phyloP scores from a whole-genome alignment of 208 protist species.

The Leishmania tarentolae region DNA sequence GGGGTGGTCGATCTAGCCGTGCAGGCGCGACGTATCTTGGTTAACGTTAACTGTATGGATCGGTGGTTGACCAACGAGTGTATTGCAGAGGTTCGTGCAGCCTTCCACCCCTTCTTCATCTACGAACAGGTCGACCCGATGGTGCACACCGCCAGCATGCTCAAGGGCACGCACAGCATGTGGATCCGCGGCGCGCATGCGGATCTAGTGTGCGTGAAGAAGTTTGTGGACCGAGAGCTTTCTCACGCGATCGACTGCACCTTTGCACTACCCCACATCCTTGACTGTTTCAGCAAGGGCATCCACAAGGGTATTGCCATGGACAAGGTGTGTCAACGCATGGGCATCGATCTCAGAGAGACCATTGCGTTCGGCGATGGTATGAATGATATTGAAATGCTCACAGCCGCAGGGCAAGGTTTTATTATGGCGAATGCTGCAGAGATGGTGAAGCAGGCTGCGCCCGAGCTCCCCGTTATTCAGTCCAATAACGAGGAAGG shows the following conservation, averaged over 20 bases:
- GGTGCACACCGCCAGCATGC: slow-evolving; percentile 33
- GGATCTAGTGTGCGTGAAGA: slow-evolving; percentile 33
- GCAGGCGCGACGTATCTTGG: slow-evolving; percentile 28
- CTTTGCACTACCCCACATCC: slow-evolving; percentile 41
- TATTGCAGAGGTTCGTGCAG: slow-evolving; percentile 27
- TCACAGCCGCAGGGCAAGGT: slow-evolving; percentile 40
- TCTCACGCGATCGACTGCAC: slow-evolving; percentile 20
- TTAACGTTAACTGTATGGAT: slow-evolving; percentile 56
- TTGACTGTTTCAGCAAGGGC: slow-evolving; percentile 40
- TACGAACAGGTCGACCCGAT: slow-evolving; percentile 52
- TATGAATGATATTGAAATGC: slow-evolving; percentile 74
- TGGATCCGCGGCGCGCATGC: slow-evolving; percentile 39
- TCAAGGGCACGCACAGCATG: slow-evolving; percentile 50
- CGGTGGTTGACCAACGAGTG: slow-evolving; percentile 58
- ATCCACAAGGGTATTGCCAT: slow-evolving; percentile 64
- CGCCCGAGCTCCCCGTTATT: slow-evolving; percentile 52
- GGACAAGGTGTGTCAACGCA: slow-evolving; percentile 34
- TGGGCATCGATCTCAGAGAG: slow-evolving; percentile 36
- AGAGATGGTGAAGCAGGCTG: slow-evolving; percentile 36
- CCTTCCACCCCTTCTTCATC: slow-evolving; percentile 40
- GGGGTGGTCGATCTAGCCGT: slow-evolving; percentile 2
- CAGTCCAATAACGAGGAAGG: slow-evolving; percentile 56
- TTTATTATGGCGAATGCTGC: slow-evolving; percentile 71
- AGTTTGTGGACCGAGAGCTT: slow-evolving; percentile 33
- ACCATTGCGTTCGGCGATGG: slow-evolving; percentile 72